phyloP scores from a whole-genome alignment of 2,329 filamentous ascomycete genomes.

The Cercospora sp. region DNA sequence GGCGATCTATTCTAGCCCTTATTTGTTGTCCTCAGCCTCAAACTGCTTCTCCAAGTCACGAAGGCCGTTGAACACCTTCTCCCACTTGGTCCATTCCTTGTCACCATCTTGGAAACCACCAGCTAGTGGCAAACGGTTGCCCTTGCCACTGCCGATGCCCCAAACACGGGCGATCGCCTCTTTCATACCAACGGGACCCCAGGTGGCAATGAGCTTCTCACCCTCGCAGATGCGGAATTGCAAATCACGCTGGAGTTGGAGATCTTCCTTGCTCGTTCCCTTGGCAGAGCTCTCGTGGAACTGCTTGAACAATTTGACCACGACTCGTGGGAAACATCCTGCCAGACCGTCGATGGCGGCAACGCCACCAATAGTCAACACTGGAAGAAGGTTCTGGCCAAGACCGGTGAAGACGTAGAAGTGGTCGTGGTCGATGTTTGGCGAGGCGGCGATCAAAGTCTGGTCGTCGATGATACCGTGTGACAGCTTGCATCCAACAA shows the following conservation, averaged over 20 bases:
- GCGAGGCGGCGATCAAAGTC: slow-evolving; percentile 60
- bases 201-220: slow-evolving; percentile 62
- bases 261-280: slow-evolving; percentile 42
- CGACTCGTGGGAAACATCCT: slow-evolving; percentile 63
- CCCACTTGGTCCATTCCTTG: slow-evolving; percentile 58
- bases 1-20: slow-evolving; percentile 9
- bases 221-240: slow-evolving; percentile 63
- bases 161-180: slow-evolving; percentile 62
- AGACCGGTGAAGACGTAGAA: slow-evolving; percentile 66
- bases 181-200: slow-evolving; percentile 65
- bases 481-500: slow-evolving; percentile 69
- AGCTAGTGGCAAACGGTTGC: slow-evolving; percentile 59
- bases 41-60: slow-evolving; percentile 47
- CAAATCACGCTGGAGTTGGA: slow-evolving; percentile 55
- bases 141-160: slow-evolving; percentile 60
- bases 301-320: slow-evolving; percentile 59
- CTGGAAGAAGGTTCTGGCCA: slow-evolving; percentile 64
- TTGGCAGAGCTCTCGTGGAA: slow-evolving; percentile 45
- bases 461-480: slow-evolving; percentile 67
- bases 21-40: slow-evolving; percentile 27
- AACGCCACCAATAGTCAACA: slow-evolving; percentile 62
- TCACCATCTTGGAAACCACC: slow-evolving; percentile 61
- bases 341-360: slow-evolving; percentile 68
- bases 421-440: slow-evolving; percentile 57
- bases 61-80: slow-evolving; percentile 46